Base-by-base conservation (phyloP, 345 rosid genomes). In the Carallia pectinifolia region DNA sequence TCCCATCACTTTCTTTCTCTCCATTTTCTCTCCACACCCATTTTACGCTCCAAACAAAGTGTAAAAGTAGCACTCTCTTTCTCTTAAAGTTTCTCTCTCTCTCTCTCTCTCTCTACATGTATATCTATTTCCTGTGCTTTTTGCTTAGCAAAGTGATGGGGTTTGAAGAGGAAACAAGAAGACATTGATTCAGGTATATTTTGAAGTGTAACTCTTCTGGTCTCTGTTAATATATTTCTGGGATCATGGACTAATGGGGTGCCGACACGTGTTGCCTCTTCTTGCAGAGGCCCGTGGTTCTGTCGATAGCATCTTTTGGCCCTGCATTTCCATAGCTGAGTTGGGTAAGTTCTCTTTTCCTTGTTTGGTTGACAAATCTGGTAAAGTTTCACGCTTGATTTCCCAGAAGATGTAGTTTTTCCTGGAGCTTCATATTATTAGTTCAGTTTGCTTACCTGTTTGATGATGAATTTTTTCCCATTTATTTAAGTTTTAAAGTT, bases 191-290 rank as follows among this genome's bases (percentile, higher is more conserved):
- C 50, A 53, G 4, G 31, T 8, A 9, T 27, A 56, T 56, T 27
- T 15, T 23, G 60, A 19, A 19, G 33, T 23, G 60, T 5, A 9
- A 23, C 16, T 27, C 4, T 9, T 13, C 47, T 40, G 15, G 27
- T 53, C 17, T 72, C 44, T 6, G 64, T 53, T 48, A 62, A 47
- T 5, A 44, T 63, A 4, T 52, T 33, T 73, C 68, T 19, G 15
- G 10, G n/a, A 66, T 56, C 59, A 47, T 38, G 18, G 61, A 52
- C 58, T 61, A 19, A 48, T 73, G 67, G 2, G 50, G 62, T 79
- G 69, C 83, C 74, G 86, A 71, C 85, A 82, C 81, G 18, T 50
- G 39, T 65, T 38, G 50, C 58, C 58, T n/a, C 61, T 30, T 19
- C 59, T n/a, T 56, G 30, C 30, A 27, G 67, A 50, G 48, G 18